These are phyloP conservation scores for Ogataea nonfermentans DNA, from an alignment of 805 yeast genomes.

Conservation along the genomic window DNA sequence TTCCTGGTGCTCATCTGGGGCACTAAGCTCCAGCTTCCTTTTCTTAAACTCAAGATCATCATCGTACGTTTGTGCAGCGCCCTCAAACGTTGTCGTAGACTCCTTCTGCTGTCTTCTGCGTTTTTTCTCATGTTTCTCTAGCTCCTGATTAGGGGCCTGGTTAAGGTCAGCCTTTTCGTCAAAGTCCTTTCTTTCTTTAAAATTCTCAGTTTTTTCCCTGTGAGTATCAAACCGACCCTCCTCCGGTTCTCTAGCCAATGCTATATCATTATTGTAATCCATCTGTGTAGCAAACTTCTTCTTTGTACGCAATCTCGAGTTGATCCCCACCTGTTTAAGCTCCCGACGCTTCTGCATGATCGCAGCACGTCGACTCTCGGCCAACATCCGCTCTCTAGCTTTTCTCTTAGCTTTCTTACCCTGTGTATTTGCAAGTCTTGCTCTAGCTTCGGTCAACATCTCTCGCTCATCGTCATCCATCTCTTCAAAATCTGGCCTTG, in stretches of 20 bases:
- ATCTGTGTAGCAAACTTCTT: conserved; percentile 57
- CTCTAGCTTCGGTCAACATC: conserved; percentile 92
- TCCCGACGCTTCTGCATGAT: conserved; percentile 77
- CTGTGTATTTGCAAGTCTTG: conserved; percentile 85
- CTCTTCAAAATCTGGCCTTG: conserved; percentile 76
- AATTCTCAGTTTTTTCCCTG: conserved; percentile 52
- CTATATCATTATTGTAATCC: conserved; percentile 82
- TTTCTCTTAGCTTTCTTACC: conserved; percentile 94
- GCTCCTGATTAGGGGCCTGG: conserved; percentile 45
- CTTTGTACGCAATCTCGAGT: conserved; percentile 46
- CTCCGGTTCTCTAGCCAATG: conserved; percentile 69
- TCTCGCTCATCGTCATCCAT: conserved; percentile 87
- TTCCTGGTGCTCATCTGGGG: conserved; percentile 30
- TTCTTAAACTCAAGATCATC: conserved; percentile 33
- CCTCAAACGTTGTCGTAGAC: conserved; percentile 19
- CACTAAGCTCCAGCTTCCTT: conserved; percentile 38
- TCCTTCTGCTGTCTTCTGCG: conserved; percentile 26
- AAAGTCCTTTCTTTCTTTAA: conserved; percentile 39
- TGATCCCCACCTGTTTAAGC: conserved; percentile 75
- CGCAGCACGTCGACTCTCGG: conserved; percentile 74
- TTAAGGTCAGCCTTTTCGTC: conserved; percentile 40
- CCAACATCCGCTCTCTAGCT: conserved; percentile 77
- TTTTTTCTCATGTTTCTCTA: conserved; percentile 33
- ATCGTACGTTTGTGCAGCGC: conserved; percentile 18
- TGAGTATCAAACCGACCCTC: conserved; percentile 66